Conservation (phyloP, 2,329 filamentous ascomycete species). For the Paecilomyces variotii region DNA sequence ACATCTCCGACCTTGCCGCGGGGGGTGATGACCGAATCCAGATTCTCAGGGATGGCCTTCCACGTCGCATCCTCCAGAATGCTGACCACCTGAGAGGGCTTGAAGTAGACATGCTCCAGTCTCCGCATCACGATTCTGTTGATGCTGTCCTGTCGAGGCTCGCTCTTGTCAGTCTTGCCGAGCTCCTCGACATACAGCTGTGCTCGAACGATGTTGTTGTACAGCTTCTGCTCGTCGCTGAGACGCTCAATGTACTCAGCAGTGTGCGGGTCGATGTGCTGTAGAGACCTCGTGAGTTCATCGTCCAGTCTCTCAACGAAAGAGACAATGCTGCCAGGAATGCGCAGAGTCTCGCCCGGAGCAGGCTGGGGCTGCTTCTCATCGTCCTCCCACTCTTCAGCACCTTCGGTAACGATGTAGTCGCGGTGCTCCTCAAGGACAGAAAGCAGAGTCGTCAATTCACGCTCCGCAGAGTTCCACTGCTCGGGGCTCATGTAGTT, state of each 20-base stretch:
- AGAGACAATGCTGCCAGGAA: conserved; percentile 89
- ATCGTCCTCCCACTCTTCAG: conserved; percentile 98
- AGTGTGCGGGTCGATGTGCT: conserved; percentile 96
- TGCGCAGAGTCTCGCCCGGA: conserved; percentile 71
- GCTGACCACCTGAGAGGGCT: conserved; percentile 86
- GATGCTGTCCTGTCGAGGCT: conserved; percentile 73
- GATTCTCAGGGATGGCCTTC: conserved; percentile 62
- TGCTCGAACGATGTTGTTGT: conserved; percentile 84
- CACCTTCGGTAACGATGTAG: conserved; percentile 80
- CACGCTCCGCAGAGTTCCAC: conserved; percentile 90
- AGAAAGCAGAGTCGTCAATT: conserved; percentile 68
- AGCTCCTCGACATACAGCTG: conserved; percentile 83
- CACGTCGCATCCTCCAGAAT: conserved; percentile 93
- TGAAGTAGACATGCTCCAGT: conserved; percentile 98
- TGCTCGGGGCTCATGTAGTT: conserved; percentile 89
- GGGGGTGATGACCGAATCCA: conserved; percentile 75
- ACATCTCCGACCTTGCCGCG: conserved; percentile 62
- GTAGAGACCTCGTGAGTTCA: conserved; percentile 92
- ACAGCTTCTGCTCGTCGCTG: conserved; percentile 80
- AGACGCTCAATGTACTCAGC: conserved; percentile 96
- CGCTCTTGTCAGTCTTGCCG: conserved; percentile 59
- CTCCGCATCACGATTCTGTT: conserved; percentile 92
- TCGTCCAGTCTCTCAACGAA: conserved; percentile 93
- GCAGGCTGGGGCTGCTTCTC: conserved; percentile 77
- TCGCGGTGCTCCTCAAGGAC: conserved; percentile 72